Conservation (phyloP, 2,329 filamentous ascomycete species). For the Aspergillus unguis region DNA sequence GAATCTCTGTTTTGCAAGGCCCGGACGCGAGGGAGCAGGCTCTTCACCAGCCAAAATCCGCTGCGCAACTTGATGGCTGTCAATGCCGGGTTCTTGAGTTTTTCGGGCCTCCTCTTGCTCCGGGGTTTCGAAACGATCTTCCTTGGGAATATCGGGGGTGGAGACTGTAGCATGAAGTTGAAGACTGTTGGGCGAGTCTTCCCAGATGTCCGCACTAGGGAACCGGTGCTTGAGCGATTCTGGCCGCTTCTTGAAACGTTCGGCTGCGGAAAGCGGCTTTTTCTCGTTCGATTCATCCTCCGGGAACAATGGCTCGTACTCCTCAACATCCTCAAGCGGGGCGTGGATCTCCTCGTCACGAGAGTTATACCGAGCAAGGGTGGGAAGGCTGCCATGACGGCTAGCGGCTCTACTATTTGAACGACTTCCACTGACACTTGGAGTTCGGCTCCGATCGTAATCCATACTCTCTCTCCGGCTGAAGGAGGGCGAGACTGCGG, state of each 20-base stretch:
- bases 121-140: constrained; percentile 42
- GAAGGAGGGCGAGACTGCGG: constrained; percentile 74
- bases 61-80: constrained; percentile 34
- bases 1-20: constrained; percentile 64
- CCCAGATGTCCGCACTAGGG: constrained; percentile 95
- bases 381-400: constrained; percentile 56
- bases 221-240: constrained; percentile 65
- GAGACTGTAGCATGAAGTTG: constrained; percentile 76
- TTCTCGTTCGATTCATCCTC: constrained; percentile 65
- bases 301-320: constrained; percentile 92
- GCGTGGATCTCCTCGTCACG: constrained; percentile 57
- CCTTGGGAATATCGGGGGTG: constrained; percentile 65
- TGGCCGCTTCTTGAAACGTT: constrained; percentile 55
- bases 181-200: constrained; percentile 85
- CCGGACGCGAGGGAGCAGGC: constrained; percentile 46
- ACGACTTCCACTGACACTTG: constrained; percentile 58
- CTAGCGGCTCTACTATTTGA: constrained; percentile 64
- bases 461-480: constrained; percentile 61
- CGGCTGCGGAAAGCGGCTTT: constrained; percentile 50
- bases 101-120: constrained; percentile 49
- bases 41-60: constrained; percentile 33
- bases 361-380: constrained; percentile 54
- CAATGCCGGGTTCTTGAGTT: constrained; percentile 39
- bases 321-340: constrained; percentile 80
- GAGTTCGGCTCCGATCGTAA: constrained; percentile 51